Evolutionary conservation across 108 stramenopile genomes (phyloP).

Genomic region (Pseudonitzschia pungens): DNA sequence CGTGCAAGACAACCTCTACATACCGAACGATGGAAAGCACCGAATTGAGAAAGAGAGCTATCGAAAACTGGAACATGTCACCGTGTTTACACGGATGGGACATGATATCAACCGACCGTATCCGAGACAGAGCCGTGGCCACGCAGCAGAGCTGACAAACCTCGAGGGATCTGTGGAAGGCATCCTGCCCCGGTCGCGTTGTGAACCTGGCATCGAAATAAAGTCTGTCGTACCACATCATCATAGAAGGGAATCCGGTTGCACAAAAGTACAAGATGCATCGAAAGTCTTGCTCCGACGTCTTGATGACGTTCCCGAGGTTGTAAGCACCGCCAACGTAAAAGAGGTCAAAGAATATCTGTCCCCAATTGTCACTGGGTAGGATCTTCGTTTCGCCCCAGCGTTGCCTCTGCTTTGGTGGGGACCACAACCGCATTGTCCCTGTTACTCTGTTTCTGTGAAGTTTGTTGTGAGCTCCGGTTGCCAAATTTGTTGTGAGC

Average conservation of each 20-base stretch:
- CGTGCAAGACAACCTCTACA: conserved; percentile 27
- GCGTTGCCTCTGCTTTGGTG: conserved; percentile 48
- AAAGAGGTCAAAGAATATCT: conserved; percentile 69
- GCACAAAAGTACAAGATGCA: conserved; percentile 22
- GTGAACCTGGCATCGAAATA: conserved; percentile 35
- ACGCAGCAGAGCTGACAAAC: conserved; percentile 24
- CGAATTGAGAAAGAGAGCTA: conserved; percentile 23
- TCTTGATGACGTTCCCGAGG: conserved; percentile 12
- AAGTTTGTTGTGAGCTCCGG: no score
- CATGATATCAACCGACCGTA: conserved; percentile 36
- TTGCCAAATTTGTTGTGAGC: no score
- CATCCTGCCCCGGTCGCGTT: conserved; percentile 29
- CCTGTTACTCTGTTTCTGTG: not conserved
- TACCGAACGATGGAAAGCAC: conserved; percentile 21
- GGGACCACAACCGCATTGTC: conserved; percentile 14
- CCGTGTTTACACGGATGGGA: conserved; percentile 21
- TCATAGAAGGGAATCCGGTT: conserved; percentile 19
- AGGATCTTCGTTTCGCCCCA: conserved; percentile 45
- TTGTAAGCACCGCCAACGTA: conserved; percentile 70
- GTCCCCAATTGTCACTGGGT: conserved; percentile 64
- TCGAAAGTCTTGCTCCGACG: not conserved
- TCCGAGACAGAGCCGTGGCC: conserved; percentile 27
- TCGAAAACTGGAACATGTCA: conserved; percentile 40
- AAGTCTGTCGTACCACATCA: conserved; percentile 39
- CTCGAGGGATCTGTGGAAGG: conserved; percentile 35